Conservation (phyloP, 148 eudicot species). For the Spergularia bocconei region DNA sequence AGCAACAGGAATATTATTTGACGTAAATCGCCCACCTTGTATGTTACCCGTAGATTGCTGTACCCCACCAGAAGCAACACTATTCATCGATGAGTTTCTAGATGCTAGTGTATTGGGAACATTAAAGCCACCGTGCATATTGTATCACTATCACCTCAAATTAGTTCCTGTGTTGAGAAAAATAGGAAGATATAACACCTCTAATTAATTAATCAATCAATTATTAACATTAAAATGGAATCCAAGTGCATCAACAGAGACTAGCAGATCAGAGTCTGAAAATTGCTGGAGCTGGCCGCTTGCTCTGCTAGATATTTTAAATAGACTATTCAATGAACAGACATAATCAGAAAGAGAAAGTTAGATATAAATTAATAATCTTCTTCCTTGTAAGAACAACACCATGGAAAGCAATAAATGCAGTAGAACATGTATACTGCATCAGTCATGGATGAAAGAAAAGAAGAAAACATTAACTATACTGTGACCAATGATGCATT, state of each 20-base stretch:
- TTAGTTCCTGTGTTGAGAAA: conserved; percentile 43
- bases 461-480: background rate
- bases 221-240: background rate
- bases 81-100: conserved; percentile 73
- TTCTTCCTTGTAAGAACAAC: background rate
- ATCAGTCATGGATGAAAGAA: background rate
- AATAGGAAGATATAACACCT: conserved; percentile 1
- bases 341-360: background rate
- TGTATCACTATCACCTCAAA: conserved; percentile 50
- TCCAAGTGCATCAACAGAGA: conserved; percentile 14
- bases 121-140: conserved; percentile 78
- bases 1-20: conserved; percentile 73
- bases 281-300: conserved; percentile 32
- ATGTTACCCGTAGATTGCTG: conserved; percentile 78
- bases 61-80: conserved; percentile 76
- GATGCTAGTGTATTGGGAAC: conserved; percentile 77
- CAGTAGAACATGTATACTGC: background rate
- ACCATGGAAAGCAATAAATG: background rate
- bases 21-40: conserved; percentile 75
- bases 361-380: background rate
- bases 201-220: background rate
- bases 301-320: conserved; percentile 48
- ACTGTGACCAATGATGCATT: conserved; percentile 1
- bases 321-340: background rate
- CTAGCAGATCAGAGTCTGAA: background rate